Conservation (phyloP, 495 filamentous ascomycete genomes). For the Aspergillus mulundensis region DNA sequence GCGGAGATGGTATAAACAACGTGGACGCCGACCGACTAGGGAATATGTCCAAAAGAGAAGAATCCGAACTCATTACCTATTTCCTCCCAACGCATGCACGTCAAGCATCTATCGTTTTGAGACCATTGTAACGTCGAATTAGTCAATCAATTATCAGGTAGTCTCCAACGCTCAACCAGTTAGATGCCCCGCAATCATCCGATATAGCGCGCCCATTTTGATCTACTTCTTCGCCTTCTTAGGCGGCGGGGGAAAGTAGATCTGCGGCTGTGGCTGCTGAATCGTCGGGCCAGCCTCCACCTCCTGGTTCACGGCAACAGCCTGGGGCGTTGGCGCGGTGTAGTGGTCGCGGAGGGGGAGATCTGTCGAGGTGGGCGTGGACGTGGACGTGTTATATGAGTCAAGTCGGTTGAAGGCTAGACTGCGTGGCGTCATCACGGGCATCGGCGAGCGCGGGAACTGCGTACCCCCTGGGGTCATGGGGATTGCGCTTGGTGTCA, state of each 20-base stretch:
- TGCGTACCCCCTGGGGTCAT: constrained; percentile 5
- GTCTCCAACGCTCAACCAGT: no score
- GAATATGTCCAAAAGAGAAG: background rate
- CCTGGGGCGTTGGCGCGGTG: constrained; percentile 15
- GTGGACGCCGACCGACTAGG: background rate
- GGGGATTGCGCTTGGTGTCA: constrained; percentile 24
- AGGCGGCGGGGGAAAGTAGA: constrained; percentile 44
- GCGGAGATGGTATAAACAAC: constrained; percentile 10
- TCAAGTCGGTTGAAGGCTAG: constrained; percentile 40
- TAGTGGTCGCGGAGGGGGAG: constrained; percentile 40
- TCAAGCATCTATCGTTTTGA: no score
- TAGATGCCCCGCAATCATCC: no score
- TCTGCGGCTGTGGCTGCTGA: constrained; percentile 22
- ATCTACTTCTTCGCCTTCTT: constrained; percentile 36
- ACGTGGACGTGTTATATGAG: background rate
- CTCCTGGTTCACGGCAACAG: constrained; percentile 22
- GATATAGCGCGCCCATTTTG: no score
- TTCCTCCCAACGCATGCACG: background rate
- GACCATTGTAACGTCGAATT: no score
- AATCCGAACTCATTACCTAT: background rate
- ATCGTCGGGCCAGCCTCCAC: constrained; percentile 18
- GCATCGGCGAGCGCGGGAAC: constrained; percentile 15
- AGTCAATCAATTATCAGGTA: no score
- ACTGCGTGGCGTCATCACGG: constrained; percentile 40
- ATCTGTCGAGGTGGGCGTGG: constrained; percentile 27